Evolutionary conservation across 345 rosid species (phyloP).

Genomic region (Brassica napus): DNA sequence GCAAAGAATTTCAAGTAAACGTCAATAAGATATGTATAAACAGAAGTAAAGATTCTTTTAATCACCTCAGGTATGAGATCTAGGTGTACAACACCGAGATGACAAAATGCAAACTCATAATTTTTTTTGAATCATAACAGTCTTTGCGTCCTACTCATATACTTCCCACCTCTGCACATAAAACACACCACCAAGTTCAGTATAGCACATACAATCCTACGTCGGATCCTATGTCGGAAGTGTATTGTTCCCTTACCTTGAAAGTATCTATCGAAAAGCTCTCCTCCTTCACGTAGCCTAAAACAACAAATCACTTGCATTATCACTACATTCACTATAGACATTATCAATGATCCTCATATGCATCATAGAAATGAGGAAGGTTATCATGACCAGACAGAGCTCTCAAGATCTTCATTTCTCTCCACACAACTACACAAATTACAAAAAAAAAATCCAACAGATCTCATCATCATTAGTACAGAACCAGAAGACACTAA

Average conservation of each 20-base stretch:
- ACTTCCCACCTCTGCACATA: constrained; percentile 83
- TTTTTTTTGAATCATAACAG: constrained; percentile 61
- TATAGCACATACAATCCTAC: background rate
- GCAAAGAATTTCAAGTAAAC: constrained; percentile 31
- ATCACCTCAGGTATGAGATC: constrained; percentile 95
- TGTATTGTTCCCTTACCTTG: constrained; percentile 56
- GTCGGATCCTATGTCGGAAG: background rate
- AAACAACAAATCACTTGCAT: constrained; percentile 37
- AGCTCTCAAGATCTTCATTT: constrained; percentile 70
- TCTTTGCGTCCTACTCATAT: constrained; percentile 89
- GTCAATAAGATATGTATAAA: background rate
- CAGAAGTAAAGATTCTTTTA: background rate
- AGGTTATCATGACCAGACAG: constrained; percentile 77
- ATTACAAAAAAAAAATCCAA: background rate
- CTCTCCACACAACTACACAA: constrained; percentile 81
- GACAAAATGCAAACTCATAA: constrained; percentile 86
- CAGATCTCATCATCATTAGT: background rate
- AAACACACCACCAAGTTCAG: constrained; percentile 12
- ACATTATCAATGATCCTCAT: constrained; percentile 83
- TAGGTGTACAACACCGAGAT: constrained; percentile 93
- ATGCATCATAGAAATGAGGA: constrained; percentile 83
- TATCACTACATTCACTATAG: constrained; percentile 87
- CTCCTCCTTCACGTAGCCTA: constrained; percentile 96
- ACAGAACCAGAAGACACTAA: background rate
- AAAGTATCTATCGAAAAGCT: constrained; percentile 90